Percentiles rank a stretch among this genome's conserved stretches.
These are phyloP conservation scores for Mortierella sp. DNA, from an alignment of 371 early-diverging fungal genomes.

Conservation along the genomic window DNA sequence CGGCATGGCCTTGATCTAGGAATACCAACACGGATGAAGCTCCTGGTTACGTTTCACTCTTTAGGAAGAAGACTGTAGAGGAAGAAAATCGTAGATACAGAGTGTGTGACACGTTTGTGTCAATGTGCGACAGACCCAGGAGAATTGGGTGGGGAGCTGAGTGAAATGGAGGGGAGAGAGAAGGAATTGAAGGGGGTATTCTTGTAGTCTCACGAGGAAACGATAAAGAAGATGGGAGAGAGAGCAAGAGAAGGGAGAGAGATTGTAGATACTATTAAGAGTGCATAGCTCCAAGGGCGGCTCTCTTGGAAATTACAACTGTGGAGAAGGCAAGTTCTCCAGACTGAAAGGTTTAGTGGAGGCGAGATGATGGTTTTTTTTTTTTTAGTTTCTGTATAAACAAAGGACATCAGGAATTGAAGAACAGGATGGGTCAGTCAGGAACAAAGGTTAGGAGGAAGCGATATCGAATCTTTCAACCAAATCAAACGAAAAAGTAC, in stretches of 20 bases:
- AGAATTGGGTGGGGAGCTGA: not conserved
- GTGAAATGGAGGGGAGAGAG: not conserved
- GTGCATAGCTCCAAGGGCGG: not conserved
- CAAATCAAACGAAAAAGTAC: too few species aligned
- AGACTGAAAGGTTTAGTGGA: not conserved
- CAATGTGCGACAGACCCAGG: not conserved
- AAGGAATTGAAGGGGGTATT: not conserved
- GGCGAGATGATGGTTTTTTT: not conserved
- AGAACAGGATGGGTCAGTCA: conserved; percentile 27
- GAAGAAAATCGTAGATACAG: too few species aligned
- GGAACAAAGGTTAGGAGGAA: conserved; percentile 32
- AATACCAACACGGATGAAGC: not conserved
- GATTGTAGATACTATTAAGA: not conserved
- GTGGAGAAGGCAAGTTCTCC: not conserved
- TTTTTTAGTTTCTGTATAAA: too few species aligned
- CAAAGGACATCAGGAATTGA: not conserved
- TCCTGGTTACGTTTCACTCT: too few species aligned
- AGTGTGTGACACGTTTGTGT: not conserved
- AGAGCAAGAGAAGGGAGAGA: not conserved
- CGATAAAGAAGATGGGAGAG: not conserved
- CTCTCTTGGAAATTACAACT: not conserved
- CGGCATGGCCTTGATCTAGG: conserved; percentile 5
- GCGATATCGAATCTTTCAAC: conserved; percentile 7
- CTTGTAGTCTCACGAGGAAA: not conserved
- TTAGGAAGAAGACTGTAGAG: too few species aligned